Evolutionary conservation across 306 rosid species (phyloP).

Genomic region (Glycine tomentella): DNA sequence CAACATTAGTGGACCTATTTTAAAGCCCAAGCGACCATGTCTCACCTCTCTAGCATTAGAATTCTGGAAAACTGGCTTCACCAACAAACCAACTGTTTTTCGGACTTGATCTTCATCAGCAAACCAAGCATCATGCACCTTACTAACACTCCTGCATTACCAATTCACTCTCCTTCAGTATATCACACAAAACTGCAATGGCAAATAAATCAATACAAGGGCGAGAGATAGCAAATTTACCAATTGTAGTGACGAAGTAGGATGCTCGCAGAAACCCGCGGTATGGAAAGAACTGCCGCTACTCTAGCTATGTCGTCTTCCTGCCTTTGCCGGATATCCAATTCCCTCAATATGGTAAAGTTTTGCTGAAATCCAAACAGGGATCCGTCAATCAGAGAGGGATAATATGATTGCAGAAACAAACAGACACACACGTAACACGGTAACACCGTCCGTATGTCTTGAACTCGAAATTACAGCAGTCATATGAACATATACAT

Average conservation of each 20-base stretch:
- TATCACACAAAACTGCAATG: not conserved
- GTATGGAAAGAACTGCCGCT: constrained; percentile 64
- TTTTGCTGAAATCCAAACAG: constrained; percentile 63
- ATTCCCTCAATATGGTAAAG: constrained; percentile 63
- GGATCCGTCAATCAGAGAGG: constrained; percentile 26
- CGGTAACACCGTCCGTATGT: not conserved
- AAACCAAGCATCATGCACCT: constrained; percentile 82
- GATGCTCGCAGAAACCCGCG: constrained; percentile 65
- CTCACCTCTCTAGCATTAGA: constrained; percentile 56
- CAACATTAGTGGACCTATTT: constrained; percentile 18
- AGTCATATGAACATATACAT: not conserved
- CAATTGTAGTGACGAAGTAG: constrained; percentile 78
- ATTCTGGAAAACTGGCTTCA: constrained; percentile 47
- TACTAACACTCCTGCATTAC: constrained; percentile 65
- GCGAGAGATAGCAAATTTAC: constrained; percentile 20
- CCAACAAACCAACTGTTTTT: constrained; percentile 70
- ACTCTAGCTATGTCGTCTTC: constrained; percentile 69
- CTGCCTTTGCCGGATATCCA: constrained; percentile 64
- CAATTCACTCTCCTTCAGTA: constrained; percentile 33
- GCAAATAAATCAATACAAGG: not conserved
- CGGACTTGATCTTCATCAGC: constrained; percentile 72
- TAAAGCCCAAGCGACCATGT: constrained; percentile 18
- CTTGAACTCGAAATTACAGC: not conserved
- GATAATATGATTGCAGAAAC: not conserved
- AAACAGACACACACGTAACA: constrained; percentile 3